These are phyloP conservation scores for Massariosphaeria phaeospora DNA, from an alignment of 495 filamentous ascomycete species.

Conservation along the genomic window DNA sequence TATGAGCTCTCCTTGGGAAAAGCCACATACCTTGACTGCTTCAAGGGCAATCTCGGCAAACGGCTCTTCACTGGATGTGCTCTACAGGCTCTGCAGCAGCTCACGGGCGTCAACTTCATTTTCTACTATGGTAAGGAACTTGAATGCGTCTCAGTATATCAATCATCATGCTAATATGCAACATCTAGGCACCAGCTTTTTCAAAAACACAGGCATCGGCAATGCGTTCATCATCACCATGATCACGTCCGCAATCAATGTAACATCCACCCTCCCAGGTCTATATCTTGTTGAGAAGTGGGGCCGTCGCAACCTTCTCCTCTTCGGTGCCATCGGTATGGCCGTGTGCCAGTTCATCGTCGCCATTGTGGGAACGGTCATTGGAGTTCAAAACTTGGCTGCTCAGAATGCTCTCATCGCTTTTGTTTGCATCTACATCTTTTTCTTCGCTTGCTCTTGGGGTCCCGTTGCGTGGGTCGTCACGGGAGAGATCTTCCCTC, in stretches of 20 bases:
- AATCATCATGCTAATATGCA: no score
- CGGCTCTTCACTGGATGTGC: constrained; percentile 68
- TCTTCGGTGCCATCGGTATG: constrained; percentile 67
- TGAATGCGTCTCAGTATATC: no score
- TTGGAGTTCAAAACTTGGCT: constrained; percentile 40
- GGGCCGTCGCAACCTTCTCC: constrained; percentile 63
- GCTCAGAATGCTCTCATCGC: constrained; percentile 56
- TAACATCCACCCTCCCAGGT: constrained; percentile 65
- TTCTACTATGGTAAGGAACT: constrained; percentile 68
- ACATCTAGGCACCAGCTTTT: constrained; percentile 66
- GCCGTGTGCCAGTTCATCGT: constrained; percentile 56
- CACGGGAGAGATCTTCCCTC: constrained; percentile 43
- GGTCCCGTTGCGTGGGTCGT: constrained; percentile 53
- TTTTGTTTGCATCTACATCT: constrained; percentile 79
- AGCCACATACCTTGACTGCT: constrained; percentile 58
- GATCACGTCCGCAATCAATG: constrained; percentile 69
- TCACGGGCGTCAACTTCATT: constrained; percentile 62
- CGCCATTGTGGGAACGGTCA: constrained; percentile 56
- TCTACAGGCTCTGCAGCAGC: constrained; percentile 72
- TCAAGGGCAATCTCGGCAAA: constrained; percentile 39
- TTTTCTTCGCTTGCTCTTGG: constrained; percentile 76
- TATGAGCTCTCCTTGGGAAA: constrained; percentile 64
- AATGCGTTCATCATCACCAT: constrained; percentile 66
- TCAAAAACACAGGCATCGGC: constrained; percentile 54
- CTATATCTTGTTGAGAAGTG: constrained; percentile 64